A percentile compares a stretch with the other conserved stretches of the same genome.
Evolutionary conservation across 306 rosid species (phyloP).

Genomic region (Trifolium dubium): DNA sequence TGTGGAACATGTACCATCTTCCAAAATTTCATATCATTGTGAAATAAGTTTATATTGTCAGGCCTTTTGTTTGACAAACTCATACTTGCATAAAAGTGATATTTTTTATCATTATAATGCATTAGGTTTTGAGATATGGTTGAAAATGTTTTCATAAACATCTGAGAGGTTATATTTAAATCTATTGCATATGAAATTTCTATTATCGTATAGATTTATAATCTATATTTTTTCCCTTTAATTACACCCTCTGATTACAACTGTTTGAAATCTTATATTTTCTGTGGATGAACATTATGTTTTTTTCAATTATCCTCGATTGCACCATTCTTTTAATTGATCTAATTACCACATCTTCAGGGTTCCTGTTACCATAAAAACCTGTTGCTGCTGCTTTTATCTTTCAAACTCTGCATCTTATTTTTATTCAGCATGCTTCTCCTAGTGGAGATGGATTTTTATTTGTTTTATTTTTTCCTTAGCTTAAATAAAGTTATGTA

Average conservation of each 20-base stretch:
- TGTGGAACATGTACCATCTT: conserved; percentile 36
- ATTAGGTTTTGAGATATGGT: conserved; percentile 6
- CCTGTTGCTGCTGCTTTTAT: conserved; percentile 23
- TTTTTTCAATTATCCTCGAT: neutral
- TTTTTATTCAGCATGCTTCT: conserved; percentile 31
- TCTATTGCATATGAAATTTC: neutral
- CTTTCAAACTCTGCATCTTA: conserved; percentile 15
- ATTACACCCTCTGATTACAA: conserved; percentile 4
- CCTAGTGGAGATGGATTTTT: conserved; percentile 12
- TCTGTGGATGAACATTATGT: conserved; percentile 15
- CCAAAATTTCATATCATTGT: conserved; percentile 14
- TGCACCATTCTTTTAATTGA: conserved; percentile 10
- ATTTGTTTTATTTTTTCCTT: neutral
- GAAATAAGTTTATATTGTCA: conserved; percentile 5
- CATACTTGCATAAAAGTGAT: conserved; percentile 6
- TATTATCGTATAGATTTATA: neutral
- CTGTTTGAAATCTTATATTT: neutral
- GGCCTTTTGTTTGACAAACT: conserved; percentile 20
- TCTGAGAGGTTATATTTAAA: conserved; percentile 25
- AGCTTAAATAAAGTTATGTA: conserved; percentile 21
- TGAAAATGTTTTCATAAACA: conserved; percentile 12
- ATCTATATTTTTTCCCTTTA: conserved; percentile 26
- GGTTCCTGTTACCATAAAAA: neutral
- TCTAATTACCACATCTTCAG: conserved; percentile 4
- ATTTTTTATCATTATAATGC: conserved; percentile 1